Conservation (phyloP, 2,329 filamentous ascomycete species). For the Aureobasidium subglaciale region DNA sequence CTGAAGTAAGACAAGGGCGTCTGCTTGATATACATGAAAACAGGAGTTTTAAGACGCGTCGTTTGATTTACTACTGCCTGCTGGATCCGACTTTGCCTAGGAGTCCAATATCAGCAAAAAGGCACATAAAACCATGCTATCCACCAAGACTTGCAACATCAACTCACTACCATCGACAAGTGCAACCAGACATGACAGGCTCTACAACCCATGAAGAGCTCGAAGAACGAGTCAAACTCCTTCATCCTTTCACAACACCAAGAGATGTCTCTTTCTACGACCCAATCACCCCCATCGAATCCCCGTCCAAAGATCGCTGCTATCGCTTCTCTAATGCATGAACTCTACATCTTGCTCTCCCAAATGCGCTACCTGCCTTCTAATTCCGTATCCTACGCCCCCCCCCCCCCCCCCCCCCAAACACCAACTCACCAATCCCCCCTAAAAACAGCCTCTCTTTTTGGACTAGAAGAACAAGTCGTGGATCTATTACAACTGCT, state of each 20-base stretch:
- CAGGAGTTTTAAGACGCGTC: no score
- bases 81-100: no score
- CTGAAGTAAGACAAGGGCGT: no score
- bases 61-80: no score
- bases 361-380: slow-evolving; percentile 7
- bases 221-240: not conserved
- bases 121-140: no score
- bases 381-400: slow-evolving; percentile 2
- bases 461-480: slow-evolving; percentile 11
- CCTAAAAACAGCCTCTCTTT: not conserved
- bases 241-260: not conserved
- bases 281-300: not conserved
- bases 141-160: no score
- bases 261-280: not conserved
- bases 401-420: no score
- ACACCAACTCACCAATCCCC: not conserved
- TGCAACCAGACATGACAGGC: no score
- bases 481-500: slow-evolving; percentile 15
- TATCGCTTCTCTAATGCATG: slow-evolving; percentile 6
- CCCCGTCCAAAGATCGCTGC: slow-evolving; percentile 1
- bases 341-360: slow-evolving; percentile 8
- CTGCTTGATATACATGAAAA: no score
- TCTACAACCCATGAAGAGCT: not conserved
- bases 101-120: no score
- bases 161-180: no score